Evolutionary conservation across 176 grass and related monocot species (phyloP).

Genomic region (Carex scoparia): DNA sequence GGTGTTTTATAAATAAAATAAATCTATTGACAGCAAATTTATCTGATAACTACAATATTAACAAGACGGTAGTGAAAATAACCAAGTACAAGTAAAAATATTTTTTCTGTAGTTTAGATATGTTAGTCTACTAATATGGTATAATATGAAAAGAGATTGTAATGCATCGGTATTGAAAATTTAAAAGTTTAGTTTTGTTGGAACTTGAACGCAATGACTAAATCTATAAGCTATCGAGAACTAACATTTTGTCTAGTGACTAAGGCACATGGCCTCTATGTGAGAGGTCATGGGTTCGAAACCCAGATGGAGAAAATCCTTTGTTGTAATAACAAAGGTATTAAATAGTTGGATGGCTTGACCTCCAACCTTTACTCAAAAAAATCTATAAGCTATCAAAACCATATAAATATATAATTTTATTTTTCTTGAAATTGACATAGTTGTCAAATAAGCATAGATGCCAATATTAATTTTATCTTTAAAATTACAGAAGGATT

Average conservation of each 20-base stretch:
- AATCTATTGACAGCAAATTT: neutral
- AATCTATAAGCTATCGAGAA: neutral
- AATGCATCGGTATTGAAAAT: neutral
- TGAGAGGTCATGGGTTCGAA: no score
- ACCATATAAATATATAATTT: neutral
- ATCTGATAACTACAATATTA: neutral
- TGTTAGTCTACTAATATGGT: neutral
- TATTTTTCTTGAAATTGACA: neutral
- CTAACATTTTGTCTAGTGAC: no score
- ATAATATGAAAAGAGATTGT: neutral
- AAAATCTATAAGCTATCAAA: neutral
- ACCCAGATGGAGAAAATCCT: no score
- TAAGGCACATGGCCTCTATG: no score
- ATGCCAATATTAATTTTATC: neutral
- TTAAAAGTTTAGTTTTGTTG: neutral
- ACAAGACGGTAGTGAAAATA: neutral
- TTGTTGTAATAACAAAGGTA: no score
- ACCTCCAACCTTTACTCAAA: no score
- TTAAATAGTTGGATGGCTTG: no score
- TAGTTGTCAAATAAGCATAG: neutral
- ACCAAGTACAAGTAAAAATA: neutral
- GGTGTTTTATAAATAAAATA: neutral
- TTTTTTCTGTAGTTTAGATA: neutral
- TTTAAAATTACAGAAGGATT: neutral
- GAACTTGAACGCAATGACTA: neutral